A percentile compares a stretch with the other conserved stretches of the same genome.
phyloP scores from a whole-genome alignment of 345 rosid species.

The Eucalyptus melliodora region DNA sequence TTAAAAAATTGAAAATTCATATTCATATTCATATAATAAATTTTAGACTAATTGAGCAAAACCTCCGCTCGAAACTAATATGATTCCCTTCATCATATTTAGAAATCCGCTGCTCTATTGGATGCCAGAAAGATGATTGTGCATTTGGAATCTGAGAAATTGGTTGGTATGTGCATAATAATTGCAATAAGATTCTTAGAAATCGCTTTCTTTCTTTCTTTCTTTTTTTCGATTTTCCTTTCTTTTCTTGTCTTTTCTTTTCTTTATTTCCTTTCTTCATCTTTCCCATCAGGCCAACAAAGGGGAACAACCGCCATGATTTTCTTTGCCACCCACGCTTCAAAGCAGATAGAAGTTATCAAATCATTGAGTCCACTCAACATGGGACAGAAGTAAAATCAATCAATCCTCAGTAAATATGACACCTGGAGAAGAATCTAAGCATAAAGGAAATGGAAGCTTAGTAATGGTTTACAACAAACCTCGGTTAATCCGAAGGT shows the following conservation, averaged over 20 bases:
- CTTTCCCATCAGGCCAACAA: neutral
- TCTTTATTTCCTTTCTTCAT: neutral
- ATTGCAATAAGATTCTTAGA: neutral
- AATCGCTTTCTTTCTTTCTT: neutral
- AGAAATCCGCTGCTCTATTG: neutral
- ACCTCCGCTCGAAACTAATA: neutral
- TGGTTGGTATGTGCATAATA: neutral
- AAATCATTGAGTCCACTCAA: neutral
- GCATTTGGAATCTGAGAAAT: neutral
- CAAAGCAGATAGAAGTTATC: neutral
- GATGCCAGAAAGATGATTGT: neutral
- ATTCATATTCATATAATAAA: accelerated
- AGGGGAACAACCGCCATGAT: neutral
- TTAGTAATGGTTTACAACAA: neutral
- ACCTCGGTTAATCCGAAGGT: neutral
- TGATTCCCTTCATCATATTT: neutral
- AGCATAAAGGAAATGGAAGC: neutral
- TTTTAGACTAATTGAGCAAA: neutral
- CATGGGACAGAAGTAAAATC: neutral
- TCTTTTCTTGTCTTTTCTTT: neutral
- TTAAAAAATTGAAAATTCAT: accelerated
- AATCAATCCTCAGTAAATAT: neutral
- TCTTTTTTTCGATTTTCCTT: neutral
- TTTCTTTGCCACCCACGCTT: neutral
- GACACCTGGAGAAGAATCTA: neutral